A percentile compares a stretch with the other conserved stretches of the same genome.
Conservation (phyloP, 164 flowering plant species). For the Vitis rotundifolia region DNA sequence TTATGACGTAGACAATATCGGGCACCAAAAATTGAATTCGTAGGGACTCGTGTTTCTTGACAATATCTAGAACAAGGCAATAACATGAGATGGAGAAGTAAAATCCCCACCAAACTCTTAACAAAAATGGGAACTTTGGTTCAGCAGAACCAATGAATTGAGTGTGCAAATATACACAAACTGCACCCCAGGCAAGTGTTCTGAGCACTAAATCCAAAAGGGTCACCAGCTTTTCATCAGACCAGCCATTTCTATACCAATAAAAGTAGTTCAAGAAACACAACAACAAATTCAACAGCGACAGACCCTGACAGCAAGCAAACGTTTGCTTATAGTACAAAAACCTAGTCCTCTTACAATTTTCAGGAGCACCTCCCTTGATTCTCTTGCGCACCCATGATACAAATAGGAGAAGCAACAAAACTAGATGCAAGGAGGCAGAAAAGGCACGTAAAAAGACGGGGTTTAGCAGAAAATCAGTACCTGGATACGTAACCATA, state of each 20-base stretch:
- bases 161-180: conserved; percentile 41
- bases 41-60: conserved; percentile 18
- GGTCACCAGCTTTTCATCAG: conserved; percentile 40
- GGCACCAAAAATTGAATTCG: conserved; percentile 34
- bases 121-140: conserved; percentile 37
- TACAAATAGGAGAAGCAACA: conserved; percentile 37
- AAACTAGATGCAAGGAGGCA: conserved; percentile 43
- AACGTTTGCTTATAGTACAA: conserved; percentile 33
- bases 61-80: conserved; percentile 42
- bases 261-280: conserved; percentile 41
- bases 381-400: conserved; percentile 38
- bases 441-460: conserved; percentile 52
- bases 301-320: conserved; percentile 40
- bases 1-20: conserved; percentile 41
- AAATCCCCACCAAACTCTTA: conserved; percentile 63
- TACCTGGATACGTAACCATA: conserved; percentile 12
- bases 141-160: conserved; percentile 25
- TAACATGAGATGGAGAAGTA: conserved; percentile 48
- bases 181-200: conserved; percentile 49
- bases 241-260: conserved; percentile 65
- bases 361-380: conserved; percentile 2
- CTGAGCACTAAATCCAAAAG: conserved; percentile 48
- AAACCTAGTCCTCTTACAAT: conserved; percentile 15
- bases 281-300: conserved; percentile 41
- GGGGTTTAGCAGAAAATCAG: conserved; percentile 43